Conservation (phyloP, 2,329 filamentous ascomycete species). For the Ilyonectria destructans region DNA sequence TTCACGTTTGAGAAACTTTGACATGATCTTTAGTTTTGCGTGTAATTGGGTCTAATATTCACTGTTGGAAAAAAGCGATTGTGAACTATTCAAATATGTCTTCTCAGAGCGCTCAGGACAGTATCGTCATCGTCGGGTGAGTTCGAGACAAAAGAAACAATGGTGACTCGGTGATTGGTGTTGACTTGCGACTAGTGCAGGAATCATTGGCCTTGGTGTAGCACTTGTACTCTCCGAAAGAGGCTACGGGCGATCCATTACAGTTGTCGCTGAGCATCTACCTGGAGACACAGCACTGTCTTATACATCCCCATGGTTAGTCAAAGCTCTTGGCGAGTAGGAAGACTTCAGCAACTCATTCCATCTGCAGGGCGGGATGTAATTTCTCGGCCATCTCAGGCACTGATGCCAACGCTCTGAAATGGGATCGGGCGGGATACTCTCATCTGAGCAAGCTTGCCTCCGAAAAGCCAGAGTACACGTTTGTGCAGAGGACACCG, state of each 20-base stretch:
- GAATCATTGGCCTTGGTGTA: constrained; percentile 59
- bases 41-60: no score
- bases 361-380: constrained; percentile 57
- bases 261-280: constrained; percentile 59
- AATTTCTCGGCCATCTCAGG: constrained; percentile 63
- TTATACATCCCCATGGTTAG: not conserved
- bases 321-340: not conserved
- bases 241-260: constrained; percentile 54
- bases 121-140: no score
- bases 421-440: constrained; percentile 61
- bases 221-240: constrained; percentile 55
- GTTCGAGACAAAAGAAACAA: no score
- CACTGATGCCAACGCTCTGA: constrained; percentile 58
- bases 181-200: constrained; percentile 47
- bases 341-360: not conserved
- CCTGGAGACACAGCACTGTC: constrained; percentile 55
- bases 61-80: no score
- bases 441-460: constrained; percentile 56
- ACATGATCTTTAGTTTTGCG: no score
- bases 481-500: constrained; percentile 56
- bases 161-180: no score
- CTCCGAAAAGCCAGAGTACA: constrained; percentile 48
- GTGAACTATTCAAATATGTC: no score
- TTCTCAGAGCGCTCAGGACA: no score
- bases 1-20: no score